A percentile compares a stretch with the other conserved stretches of the same genome.
Evolutionary conservation across 148 eudicot species (phyloP).

Genomic region (Agrostemma githago): DNA sequence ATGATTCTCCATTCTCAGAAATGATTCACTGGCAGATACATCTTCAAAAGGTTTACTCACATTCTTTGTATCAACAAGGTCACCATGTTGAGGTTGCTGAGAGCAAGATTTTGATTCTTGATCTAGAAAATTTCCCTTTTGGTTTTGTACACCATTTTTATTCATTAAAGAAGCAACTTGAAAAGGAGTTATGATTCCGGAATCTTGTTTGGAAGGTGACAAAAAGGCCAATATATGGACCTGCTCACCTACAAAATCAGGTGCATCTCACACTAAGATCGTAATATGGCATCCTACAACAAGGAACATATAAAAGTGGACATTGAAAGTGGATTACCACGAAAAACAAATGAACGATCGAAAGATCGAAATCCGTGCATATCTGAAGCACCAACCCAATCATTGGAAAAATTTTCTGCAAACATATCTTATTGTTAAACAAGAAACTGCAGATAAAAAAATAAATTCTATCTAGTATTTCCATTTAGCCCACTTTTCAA

Average conservation of each 20-base stretch:
- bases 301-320: neutral
- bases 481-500: no score
- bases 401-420: slow-evolving; percentile 67
- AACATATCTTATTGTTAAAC: slow-evolving; percentile 15
- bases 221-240: slow-evolving; percentile 77
- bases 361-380: slow-evolving; percentile 54
- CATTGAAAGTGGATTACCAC: slow-evolving; percentile 38
- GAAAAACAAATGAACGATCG: slow-evolving; percentile 86
- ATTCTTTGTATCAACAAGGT: slow-evolving; percentile 34
- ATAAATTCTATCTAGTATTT: neutral
- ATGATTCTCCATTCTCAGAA: slow-evolving; percentile 78
- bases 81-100: slow-evolving; percentile 30
- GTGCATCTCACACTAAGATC: slow-evolving; percentile 7
- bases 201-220: slow-evolving; percentile 71
- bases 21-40: slow-evolving; percentile 72
- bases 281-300: neutral
- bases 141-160: slow-evolving; percentile 43
- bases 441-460: neutral
- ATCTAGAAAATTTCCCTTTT: slow-evolving; percentile 40
- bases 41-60: slow-evolving; percentile 35
- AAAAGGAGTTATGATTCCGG: slow-evolving; percentile 84
- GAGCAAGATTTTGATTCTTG: slow-evolving; percentile 31
- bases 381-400: slow-evolving; percentile 59
- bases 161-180: slow-evolving; percentile 88
- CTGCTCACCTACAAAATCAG: slow-evolving; percentile 64